Conservation (phyloP, 2,329 filamentous ascomycete species). For the Bipolaris cookei region DNA sequence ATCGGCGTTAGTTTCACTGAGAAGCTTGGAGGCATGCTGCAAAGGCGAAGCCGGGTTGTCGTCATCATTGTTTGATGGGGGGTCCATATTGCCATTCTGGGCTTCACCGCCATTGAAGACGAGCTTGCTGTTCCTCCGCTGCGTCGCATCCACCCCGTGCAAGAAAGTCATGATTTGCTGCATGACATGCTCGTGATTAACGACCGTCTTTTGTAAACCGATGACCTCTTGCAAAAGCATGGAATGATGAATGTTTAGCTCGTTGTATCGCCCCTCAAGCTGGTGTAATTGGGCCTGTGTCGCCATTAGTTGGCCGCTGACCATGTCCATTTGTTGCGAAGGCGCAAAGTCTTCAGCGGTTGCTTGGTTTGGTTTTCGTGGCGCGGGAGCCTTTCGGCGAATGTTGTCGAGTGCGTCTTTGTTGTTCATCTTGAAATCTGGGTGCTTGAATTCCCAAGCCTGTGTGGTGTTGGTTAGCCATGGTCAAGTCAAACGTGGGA, state of each 20-base stretch:
- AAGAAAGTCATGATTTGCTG: slow-evolving; percentile 73
- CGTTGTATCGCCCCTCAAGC: slow-evolving; percentile 82
- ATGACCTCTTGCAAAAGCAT: slow-evolving; percentile 69
- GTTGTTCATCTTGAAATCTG: slow-evolving; percentile 92
- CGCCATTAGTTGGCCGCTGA: slow-evolving; percentile 85
- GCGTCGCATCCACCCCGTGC: slow-evolving; percentile 68
- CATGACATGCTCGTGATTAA: slow-evolving; percentile 74
- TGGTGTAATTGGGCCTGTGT: slow-evolving; percentile 92
- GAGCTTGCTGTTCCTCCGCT: slow-evolving; percentile 65
- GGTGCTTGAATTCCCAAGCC: slow-evolving; percentile 97
- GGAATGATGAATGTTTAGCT: slow-evolving; percentile 71
- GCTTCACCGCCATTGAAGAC: slow-evolving; percentile 48
- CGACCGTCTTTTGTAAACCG: slow-evolving; percentile 71
- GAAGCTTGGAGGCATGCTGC: slow-evolving; percentile 70
- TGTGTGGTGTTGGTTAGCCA: slow-evolving; percentile 48
- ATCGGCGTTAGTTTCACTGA: slow-evolving; percentile 70
- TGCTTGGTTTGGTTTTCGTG: slow-evolving; percentile 68
- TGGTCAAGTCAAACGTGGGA: not conserved
- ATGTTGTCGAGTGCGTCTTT: slow-evolving; percentile 98
- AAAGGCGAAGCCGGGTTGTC: slow-evolving; percentile 71
- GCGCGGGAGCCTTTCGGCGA: slow-evolving; percentile 89
- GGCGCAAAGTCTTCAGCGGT: slow-evolving; percentile 73
- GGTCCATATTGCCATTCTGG: slow-evolving; percentile 52
- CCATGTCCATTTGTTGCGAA: slow-evolving; percentile 84
- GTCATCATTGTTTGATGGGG: slow-evolving; percentile 58